Evolutionary conservation across 352 stramenopile genomes (phyloP).

Genomic region (Pythium diclinum): DNA sequence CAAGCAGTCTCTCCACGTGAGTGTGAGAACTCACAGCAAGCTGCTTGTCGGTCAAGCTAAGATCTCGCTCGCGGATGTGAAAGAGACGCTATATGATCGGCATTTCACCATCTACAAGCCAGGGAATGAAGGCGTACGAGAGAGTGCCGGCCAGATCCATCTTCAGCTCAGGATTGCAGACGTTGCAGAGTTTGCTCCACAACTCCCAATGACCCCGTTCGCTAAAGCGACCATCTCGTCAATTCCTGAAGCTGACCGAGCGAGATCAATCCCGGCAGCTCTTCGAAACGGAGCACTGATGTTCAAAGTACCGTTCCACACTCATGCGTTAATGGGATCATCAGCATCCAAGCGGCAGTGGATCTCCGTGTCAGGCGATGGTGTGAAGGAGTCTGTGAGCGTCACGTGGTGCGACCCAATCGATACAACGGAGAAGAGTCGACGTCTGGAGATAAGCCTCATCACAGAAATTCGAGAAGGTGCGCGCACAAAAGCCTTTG

Average conservation of each 20-base stretch:
- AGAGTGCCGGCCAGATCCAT: slow-evolving; percentile 47
- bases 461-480: slow-evolving; percentile 62
- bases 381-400: slow-evolving; percentile 27
- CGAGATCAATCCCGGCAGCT: slow-evolving; percentile 30
- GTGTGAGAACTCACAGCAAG: slow-evolving; percentile 66
- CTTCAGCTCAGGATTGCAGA: slow-evolving; percentile 71
- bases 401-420: slow-evolving; percentile 76
- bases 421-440: slow-evolving; percentile 39
- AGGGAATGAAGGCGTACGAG: slow-evolving; percentile 18
- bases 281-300: slow-evolving; percentile 61
- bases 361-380: slow-evolving; percentile 40
- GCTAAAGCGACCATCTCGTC: not conserved
- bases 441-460: slow-evolving; percentile 40
- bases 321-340: slow-evolving; percentile 35
- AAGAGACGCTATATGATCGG: slow-evolving; percentile 55
- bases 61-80: slow-evolving; percentile 43
- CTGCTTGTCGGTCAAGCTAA: slow-evolving; percentile 58
- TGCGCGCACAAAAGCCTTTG: slow-evolving; percentile 58
- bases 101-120: slow-evolving; percentile 51
- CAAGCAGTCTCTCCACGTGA: slow-evolving; percentile 45
- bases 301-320: slow-evolving; percentile 80
- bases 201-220: not conserved
- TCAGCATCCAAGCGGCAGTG: slow-evolving; percentile 50
- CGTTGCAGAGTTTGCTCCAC: slow-evolving; percentile 9
- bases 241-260: not conserved